These are phyloP conservation scores for Omphalotus guepiniiformis DNA, from an alignment of 768 basidiomycete species.

Conservation along the genomic window DNA sequence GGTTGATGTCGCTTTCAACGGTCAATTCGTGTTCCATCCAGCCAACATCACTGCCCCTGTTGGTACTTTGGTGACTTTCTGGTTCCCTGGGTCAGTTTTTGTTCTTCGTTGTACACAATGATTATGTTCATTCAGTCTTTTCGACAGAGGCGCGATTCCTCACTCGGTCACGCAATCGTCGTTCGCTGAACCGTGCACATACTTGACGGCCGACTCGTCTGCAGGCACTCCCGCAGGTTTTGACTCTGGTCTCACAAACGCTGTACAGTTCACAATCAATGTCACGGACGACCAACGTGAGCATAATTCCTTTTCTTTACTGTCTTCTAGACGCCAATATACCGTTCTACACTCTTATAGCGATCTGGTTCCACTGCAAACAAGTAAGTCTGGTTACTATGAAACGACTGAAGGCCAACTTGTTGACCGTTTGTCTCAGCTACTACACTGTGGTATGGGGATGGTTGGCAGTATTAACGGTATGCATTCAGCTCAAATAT, in stretches of 20 bases:
- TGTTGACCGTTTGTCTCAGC: no score
- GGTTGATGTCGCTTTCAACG: slow-evolving; percentile 40
- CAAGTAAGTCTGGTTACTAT: slow-evolving; percentile 19
- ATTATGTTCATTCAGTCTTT: slow-evolving; percentile 14
- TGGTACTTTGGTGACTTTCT: slow-evolving; percentile 51
- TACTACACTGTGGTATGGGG: slow-evolving; percentile 45
- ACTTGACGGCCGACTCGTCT: slow-evolving; percentile 33
- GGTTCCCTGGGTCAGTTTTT: slow-evolving; percentile 40
- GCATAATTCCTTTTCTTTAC: neutral
- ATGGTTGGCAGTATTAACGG: slow-evolving; percentile 38
- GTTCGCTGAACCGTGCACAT: slow-evolving; percentile 49
- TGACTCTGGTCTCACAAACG: slow-evolving; percentile 45
- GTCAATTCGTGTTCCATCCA: slow-evolving; percentile 39
- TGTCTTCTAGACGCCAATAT: neutral
- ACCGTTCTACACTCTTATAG: slow-evolving; percentile 20
- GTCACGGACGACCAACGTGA: slow-evolving; percentile 47
- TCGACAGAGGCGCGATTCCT: slow-evolving; percentile 30
- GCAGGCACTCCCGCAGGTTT: slow-evolving; percentile 39
- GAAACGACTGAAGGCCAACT: no score
- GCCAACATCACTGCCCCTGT: slow-evolving; percentile 41
- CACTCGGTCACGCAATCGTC: slow-evolving; percentile 58
- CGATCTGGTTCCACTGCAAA: slow-evolving; percentile 59
- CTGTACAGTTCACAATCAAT: slow-evolving; percentile 40
- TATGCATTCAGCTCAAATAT: neutral
- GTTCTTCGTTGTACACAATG: neutral